Percentiles rank a stretch among this genome's conserved stretches.
phyloP scores from a whole-genome alignment of 2,329 filamentous ascomycete genomes.

The Arthroderma uncinatum region DNA sequence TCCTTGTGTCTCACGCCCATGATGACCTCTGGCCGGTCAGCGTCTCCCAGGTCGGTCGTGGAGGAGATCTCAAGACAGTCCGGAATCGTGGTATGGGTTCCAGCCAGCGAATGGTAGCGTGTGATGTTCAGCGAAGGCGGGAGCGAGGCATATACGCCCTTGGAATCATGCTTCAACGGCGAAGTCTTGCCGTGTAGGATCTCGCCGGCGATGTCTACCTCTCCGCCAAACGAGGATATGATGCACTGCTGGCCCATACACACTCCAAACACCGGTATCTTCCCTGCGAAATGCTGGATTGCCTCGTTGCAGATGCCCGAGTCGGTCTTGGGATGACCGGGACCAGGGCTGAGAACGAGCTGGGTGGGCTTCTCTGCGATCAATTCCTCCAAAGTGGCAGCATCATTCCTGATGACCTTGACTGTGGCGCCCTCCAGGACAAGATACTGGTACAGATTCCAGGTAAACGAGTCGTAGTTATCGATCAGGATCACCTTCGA shows the following conservation, averaged over 20 bases:
- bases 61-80: slow-evolving; percentile 80
- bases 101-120: slow-evolving; percentile 89
- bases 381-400: slow-evolving; percentile 74
- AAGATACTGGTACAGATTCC: slow-evolving; percentile 98
- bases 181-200: slow-evolving; percentile 97
- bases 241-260: slow-evolving; percentile 99
- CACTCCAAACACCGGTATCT: slow-evolving; percentile 91
- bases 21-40: slow-evolving; percentile 70
- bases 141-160: slow-evolving; percentile 81
- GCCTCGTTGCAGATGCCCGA: slow-evolving; percentile 88
- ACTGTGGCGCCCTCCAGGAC: slow-evolving; percentile 90
- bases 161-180: slow-evolving; percentile 72
- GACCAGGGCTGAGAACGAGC: slow-evolving; percentile 86
- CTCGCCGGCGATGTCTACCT: slow-evolving; percentile 85
- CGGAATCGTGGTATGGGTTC: slow-evolving; percentile 77
- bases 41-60: slow-evolving; percentile 64
- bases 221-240: slow-evolving; percentile 82
- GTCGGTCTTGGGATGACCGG: slow-evolving; percentile 82
- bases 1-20: slow-evolving; percentile 95
- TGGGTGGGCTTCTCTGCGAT: slow-evolving; percentile 79
- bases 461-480: slow-evolving; percentile 99
- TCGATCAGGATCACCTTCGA: slow-evolving; percentile 91
- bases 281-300: slow-evolving; percentile 82
- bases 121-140: slow-evolving; percentile 76
- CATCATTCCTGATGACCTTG: slow-evolving; percentile 83